These are phyloP conservation scores for Aeschynomene evenia DNA, from an alignment of 306 rosid genomes.

Conservation along the genomic window DNA sequence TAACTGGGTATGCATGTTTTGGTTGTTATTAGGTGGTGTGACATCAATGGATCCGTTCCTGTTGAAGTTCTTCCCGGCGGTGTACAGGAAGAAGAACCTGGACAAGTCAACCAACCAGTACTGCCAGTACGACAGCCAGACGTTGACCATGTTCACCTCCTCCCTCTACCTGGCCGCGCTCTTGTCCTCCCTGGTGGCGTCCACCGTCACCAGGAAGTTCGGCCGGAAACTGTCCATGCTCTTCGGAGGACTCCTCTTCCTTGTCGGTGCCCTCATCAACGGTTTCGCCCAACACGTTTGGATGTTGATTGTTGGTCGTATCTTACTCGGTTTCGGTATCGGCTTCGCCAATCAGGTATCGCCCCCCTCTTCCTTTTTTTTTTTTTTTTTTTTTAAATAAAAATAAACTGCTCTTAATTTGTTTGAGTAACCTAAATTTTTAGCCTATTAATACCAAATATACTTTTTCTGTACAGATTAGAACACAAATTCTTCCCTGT, in stretches of 20 bases:
- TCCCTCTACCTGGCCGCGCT: conserved; percentile 87
- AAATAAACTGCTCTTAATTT: background rate
- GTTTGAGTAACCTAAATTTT: too few relatives aligned
- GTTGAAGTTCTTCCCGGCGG: conserved; percentile 66
- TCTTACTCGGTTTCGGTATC: conserved; percentile 89
- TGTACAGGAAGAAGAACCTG: conserved; percentile 48
- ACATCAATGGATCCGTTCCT: conserved; percentile 88
- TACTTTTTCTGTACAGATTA: background rate
- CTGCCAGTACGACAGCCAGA: conserved; percentile 74
- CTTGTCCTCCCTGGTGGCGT: conserved; percentile 73
- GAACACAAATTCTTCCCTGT: conserved; percentile 2
- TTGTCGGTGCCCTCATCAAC: conserved; percentile 71
- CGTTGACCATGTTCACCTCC: conserved; percentile 82
- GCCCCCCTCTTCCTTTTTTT: background rate
- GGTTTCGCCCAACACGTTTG: conserved; percentile 57
- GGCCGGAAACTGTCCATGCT: conserved; percentile 84
- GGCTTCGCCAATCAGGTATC: conserved; percentile 92
- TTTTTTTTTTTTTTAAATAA: background rate
- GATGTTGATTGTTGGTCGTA: conserved; percentile 88
- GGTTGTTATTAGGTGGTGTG: conserved; percentile 63
- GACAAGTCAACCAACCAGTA: conserved; percentile 50
- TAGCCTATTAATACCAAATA: too few relatives aligned
- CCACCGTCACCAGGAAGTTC: conserved; percentile 63
- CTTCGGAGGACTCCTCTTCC: conserved; percentile 74
- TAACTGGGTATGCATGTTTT: background rate